These are phyloP conservation scores for Cudoniella acicularis DNA, from an alignment of 495 filamentous ascomycete genomes.

Conservation along the genomic window DNA sequence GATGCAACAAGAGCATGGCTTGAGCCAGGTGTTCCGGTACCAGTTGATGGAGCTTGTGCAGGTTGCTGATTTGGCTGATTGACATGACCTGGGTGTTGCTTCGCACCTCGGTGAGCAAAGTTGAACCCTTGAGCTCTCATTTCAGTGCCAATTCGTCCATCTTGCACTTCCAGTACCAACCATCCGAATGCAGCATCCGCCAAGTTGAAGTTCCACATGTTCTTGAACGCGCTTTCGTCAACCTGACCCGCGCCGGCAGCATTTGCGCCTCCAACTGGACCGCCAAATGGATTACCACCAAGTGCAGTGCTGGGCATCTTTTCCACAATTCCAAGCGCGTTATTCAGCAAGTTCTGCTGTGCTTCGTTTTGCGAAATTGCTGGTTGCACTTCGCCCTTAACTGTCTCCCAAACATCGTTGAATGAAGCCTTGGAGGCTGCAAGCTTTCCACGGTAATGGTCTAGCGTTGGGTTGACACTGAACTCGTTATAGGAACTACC, in stretches of 20 bases:
- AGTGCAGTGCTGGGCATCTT: conserved; percentile 96
- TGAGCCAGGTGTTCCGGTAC: conserved; percentile 37
- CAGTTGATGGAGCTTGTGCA: conserved; percentile 32
- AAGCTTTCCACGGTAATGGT: conserved; percentile 98
- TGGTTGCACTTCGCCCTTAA: conserved; percentile 89
- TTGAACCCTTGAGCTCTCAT: conserved; percentile 99
- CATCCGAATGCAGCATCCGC: conserved; percentile 97
- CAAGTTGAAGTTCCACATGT: conserved; percentile 99
- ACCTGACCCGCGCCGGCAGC: conserved; percentile 76
- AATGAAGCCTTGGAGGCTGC: conserved; percentile 99
- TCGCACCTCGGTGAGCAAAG: conserved; percentile 79
- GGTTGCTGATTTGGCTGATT: conserved; percentile 13
- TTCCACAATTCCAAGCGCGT: conserved; percentile 83
- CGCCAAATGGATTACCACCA: conserved; percentile 94
- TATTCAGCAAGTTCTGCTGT: conserved; percentile 84
- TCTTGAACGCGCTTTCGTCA: conserved; percentile 99
- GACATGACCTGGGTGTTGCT: conserved; percentile 24
- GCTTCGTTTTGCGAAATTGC: conserved; percentile 89
- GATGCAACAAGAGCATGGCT: conserved; percentile 24
- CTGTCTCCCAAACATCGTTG: conserved; percentile 99
- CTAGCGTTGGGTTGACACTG: conserved; percentile 95
- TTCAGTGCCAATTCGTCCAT: conserved; percentile 92
- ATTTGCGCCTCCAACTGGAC: conserved; percentile 66
- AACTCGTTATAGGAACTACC: conserved; percentile 99
- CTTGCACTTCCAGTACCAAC: conserved; percentile 90